A percentile compares a stretch with the other conserved stretches of the same genome.
Evolutionary conservation across 495 filamentous ascomycete species (phyloP).

Genomic region (Penicillium waksmanii): DNA sequence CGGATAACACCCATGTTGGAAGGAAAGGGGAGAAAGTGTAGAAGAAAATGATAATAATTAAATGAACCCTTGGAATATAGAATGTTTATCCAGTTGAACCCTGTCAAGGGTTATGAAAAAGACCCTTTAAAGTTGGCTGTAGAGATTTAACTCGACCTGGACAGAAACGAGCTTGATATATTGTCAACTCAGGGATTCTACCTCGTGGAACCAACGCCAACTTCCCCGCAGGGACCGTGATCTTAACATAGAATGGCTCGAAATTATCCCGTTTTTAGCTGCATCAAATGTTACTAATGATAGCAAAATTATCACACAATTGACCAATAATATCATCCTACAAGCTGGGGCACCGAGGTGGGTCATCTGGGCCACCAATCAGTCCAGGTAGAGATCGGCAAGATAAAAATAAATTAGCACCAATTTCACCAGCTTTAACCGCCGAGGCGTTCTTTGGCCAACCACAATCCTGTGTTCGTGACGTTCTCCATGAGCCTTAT

Average conservation of each 20-base stretch:
- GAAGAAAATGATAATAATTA: background rate
- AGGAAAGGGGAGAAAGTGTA: background rate
- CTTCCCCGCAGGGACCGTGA: conserved; percentile 23
- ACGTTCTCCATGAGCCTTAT: conserved; percentile 16
- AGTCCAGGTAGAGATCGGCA: conserved; percentile 3
- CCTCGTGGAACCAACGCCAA: conserved; percentile 9
- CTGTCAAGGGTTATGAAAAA: background rate
- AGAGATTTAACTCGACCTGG: background rate
- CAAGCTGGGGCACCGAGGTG: background rate
- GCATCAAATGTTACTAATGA: conserved; percentile 31
- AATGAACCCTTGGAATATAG: background rate
- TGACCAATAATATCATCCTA: conserved; percentile 16
- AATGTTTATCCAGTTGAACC: background rate
- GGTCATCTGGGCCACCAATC: background rate
- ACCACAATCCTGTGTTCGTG: conserved; percentile 14
- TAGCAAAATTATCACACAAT: conserved; percentile 18
- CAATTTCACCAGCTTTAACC: conserved; percentile 32
- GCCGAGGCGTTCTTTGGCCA: conserved; percentile 35
- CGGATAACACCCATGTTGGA: conserved; percentile 47
- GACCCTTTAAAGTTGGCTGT: conserved; percentile 7
- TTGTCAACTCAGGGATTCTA: background rate
- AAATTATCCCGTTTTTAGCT: conserved; percentile 23
- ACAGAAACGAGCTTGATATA: conserved; percentile 23
- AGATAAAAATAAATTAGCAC: conserved; percentile 22
- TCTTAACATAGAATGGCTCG: conserved; percentile 19